Evolutionary conservation across 2,329 filamentous ascomycete genomes (phyloP), one percentile per base, ranked within the genome.

Genomic region (Botryosphaeria dothidea): DNA sequence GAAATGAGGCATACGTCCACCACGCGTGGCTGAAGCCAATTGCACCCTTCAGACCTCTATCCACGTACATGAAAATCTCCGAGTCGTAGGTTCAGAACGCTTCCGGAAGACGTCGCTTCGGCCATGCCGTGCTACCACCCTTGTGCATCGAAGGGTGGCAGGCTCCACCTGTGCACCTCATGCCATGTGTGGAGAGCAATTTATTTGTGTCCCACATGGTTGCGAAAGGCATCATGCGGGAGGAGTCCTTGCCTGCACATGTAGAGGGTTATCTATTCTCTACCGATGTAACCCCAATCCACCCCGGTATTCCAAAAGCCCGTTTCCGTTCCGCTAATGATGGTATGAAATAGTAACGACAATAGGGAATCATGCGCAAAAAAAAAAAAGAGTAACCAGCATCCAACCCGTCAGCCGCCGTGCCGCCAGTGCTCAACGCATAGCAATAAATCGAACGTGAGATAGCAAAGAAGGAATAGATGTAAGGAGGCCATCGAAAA

Each of bases 321-420:
- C 27, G 3, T 25, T 34, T 4, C 25, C 27, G 27, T 17, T 11
- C 27, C 36, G 21, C n/a, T 43, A 58, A 46, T 34, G 41, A 60
- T 60, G 56, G 38, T 60, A 60, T 45, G 54, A 57, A 41, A 31
- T 29, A 43, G 23, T 19, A 60, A 60, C 7, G n/a, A 60, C 56
- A 60, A 34, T 17, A 11, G 56, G 43, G 41, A 34, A 31, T 60
- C 25, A 48, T 31, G 46, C 21, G 19, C 4, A 34, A 48, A 60
- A n/a, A 7, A 25, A 2, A 34, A 48, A 60, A n/a, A 7, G 41
- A 46, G 23, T 19, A 43, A 34, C n/a, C 27, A 9, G 4, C n/a
- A 15, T 17, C 15, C 38, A 13, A 11, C 9, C 38, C 38, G 38
- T 23, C 54, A 29, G 15, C 52, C 25, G 8, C 6, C 23, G 3